phyloP scores from a whole-genome alignment of 495 filamentous ascomycete species.

The Neurospora sp. region DNA sequence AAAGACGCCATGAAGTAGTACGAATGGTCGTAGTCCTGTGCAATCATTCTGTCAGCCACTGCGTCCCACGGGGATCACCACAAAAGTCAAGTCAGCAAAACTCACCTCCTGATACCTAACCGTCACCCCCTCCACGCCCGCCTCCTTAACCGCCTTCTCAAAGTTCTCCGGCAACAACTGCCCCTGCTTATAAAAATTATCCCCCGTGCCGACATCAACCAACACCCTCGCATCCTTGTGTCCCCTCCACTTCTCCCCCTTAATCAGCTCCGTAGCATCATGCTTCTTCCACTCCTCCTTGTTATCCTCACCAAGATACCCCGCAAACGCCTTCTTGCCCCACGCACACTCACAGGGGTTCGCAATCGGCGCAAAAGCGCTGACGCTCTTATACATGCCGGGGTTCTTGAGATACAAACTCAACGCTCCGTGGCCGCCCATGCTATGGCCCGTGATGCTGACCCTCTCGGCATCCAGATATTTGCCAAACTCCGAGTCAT shows the following conservation, averaged over 20 bases:
- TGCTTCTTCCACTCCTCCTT: slow-evolving; percentile 71
- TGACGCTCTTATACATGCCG: slow-evolving; percentile 74
- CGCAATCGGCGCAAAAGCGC: slow-evolving; percentile 83
- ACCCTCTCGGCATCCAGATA: slow-evolving; percentile 57
- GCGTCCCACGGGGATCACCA: too few relatives aligned
- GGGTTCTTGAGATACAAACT: slow-evolving; percentile 87
- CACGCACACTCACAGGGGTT: slow-evolving; percentile 82
- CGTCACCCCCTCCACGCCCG: slow-evolving; percentile 53
- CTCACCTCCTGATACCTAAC: slow-evolving; percentile 69
- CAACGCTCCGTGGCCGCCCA: slow-evolving; percentile 94
- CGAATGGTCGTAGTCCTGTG: slow-evolving; percentile 83
- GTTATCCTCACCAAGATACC: slow-evolving; percentile 67
- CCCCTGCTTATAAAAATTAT: slow-evolving; percentile 90
- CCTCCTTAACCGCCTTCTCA: slow-evolving; percentile 61
- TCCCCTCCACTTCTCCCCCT: slow-evolving; percentile 47
- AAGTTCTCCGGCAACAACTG: slow-evolving; percentile 95
- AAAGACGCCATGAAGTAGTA: slow-evolving; percentile 92
- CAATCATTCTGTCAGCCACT: not conserved
- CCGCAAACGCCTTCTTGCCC: slow-evolving; percentile 90
- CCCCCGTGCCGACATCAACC: slow-evolving; percentile 84
- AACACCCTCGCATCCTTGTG: slow-evolving; percentile 55
- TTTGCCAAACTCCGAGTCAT: slow-evolving; percentile 38
- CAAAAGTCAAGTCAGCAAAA: too few relatives aligned
- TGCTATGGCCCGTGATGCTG: slow-evolving; percentile 83
- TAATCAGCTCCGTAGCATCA: slow-evolving; percentile 83